A percentile compares a stretch with the other conserved stretches of the same genome.
These are phyloP conservation scores for Euphorbia schlechtendalii DNA, from an alignment of 441 rosid genomes.

Conservation along the genomic window DNA sequence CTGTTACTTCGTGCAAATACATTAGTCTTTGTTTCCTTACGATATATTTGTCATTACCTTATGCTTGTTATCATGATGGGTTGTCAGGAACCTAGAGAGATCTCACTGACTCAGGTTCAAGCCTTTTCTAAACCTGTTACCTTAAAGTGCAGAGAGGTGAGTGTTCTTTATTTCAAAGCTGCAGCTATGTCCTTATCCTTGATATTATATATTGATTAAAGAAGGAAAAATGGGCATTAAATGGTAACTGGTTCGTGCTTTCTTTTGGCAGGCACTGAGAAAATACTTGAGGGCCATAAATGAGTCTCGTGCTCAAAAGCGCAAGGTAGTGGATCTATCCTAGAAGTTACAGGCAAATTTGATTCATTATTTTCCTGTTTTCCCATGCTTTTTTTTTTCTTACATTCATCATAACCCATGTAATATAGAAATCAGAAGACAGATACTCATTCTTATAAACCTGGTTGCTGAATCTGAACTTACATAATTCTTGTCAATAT, in stretches of 20 bases:
- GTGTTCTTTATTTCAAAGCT: conserved; percentile 19
- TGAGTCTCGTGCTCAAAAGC: conserved; percentile 95
- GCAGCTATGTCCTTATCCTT: conserved; percentile 8
- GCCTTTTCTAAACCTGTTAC: conserved; percentile 60
- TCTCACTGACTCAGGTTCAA: conserved; percentile 54
- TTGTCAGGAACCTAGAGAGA: conserved; percentile 78
- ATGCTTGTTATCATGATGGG: conserved; percentile 23
- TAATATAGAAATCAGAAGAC: not conserved
- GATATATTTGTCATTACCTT: conserved; percentile 13
- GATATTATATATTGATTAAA: not conserved
- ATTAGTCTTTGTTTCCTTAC: not conserved
- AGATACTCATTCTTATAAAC: too few relatives aligned
- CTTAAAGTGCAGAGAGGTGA: conserved; percentile 89
- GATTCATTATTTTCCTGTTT: not conserved
- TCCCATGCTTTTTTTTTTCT: not conserved
- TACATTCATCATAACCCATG: not conserved
- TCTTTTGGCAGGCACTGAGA: conserved; percentile 59
- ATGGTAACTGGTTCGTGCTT: conserved; percentile 13
- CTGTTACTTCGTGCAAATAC: not conserved
- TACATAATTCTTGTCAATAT: conserved; percentile 16
- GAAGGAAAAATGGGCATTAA: not conserved
- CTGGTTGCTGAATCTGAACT: conserved; percentile 19
- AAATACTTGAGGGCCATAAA: conserved; percentile 90
- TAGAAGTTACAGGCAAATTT: not conserved
- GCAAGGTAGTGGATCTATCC: conserved; percentile 52